Evolutionary conservation across 805 yeast genomes (phyloP), one percentile per base, ranked within the genome.

Genomic region (Kodamaea lidongshanica): DNA sequence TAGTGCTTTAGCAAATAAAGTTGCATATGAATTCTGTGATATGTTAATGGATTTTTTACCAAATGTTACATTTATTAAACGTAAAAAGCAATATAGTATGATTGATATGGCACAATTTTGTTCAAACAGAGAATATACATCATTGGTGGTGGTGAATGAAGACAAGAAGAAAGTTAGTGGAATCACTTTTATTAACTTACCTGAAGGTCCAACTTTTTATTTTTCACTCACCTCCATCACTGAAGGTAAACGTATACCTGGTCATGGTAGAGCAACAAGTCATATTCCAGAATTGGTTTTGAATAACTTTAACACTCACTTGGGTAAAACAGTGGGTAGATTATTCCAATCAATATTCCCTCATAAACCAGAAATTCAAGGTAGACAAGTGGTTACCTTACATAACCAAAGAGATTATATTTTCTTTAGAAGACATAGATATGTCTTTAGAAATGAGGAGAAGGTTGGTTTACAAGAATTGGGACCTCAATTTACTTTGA

Each of bases 371-470:
- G 96, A 92, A 50, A 74, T 92, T 45, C 82, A 83, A 54, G 98
- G 98, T 16, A 73, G 98, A 48, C 96, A 92, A 54, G 98, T 86
- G 25, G 80, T 92, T 16, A 92, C 98, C 1, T 61, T 92, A 51
- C 98, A 92, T 55, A 92, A 92, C 54, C 98, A 92, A 56, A 72
- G 98, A 66, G 98, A 92, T 56, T 92, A 71, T 54, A 83, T 92
- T 24, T 92, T 92, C 48, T 89, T 92, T 69, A 74, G 98, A 61
- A 76, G 96, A 61, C 98, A 92, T 52, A 73, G 98, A 48, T 92
- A 92, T 47, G 65, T 86, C 1, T 92, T 92, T 61, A 71, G 74
- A 50, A 83, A 86, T 52, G 96, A 87, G 43, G 94, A 86, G 55
- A 79, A 77, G 46, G 96, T 89, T 2, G 98, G 97, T 6, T 61